Percentiles rank a stretch among this genome's conserved stretches.
Conservation (phyloP, 257 asterid species). For the Handroanthus guayacan region DNA sequence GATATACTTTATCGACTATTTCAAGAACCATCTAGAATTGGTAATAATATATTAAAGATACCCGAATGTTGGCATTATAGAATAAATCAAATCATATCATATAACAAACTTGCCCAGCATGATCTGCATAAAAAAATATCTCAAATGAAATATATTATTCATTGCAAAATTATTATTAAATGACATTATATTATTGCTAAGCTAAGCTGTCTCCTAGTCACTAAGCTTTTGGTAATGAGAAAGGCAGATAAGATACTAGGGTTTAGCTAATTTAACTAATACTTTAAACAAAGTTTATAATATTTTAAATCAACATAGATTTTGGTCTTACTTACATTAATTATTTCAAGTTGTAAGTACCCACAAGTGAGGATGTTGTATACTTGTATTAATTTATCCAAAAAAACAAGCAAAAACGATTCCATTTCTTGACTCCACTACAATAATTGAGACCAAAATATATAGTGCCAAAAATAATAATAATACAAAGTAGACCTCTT, state of each 20-base stretch:
- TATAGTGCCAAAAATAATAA: conserved; percentile 11
- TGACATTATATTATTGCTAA: conserved; percentile 27
- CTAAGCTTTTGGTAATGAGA: conserved; percentile 19
- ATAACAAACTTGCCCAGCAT: background rate
- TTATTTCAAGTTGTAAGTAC: conserved; percentile 46
- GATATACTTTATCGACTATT: background rate
- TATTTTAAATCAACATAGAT: background rate
- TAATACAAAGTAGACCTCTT: background rate
- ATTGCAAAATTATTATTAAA: background rate
- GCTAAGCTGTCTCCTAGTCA: conserved; percentile 47
- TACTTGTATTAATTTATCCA: conserved; percentile 31
- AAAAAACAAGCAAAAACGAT: conserved; percentile 28
- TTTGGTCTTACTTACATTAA: conserved; percentile 22
- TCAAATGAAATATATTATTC: too few relatives aligned
- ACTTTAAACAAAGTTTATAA: background rate
- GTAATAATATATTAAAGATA: background rate
- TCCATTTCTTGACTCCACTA: conserved; percentile 41
- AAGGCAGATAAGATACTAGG: conserved; percentile 37
- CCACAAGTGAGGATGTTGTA: conserved; percentile 31
- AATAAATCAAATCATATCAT: conserved; percentile 4
- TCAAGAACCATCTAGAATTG: background rate
- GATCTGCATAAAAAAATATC: background rate
- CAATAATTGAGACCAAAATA: conserved; percentile 48
- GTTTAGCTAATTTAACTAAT: background rate
- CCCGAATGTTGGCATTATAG: background rate